phyloP scores from a whole-genome alignment of 1,284 basidiomycete species.

The Trichosporon sp. region DNA sequence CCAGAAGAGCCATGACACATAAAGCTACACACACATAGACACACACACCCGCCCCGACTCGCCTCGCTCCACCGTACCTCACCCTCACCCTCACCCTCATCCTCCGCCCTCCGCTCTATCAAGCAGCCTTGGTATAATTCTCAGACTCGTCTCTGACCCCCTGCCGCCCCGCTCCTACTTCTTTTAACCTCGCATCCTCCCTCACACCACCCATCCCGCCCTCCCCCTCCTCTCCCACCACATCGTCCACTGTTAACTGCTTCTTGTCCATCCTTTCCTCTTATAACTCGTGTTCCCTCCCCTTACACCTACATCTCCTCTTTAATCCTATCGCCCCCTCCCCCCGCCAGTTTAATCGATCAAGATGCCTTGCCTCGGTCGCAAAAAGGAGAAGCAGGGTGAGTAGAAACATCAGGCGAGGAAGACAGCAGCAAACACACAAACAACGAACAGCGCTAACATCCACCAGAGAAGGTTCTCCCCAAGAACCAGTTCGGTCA shows the following conservation, averaged over 20 bases:
- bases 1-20: not conserved
- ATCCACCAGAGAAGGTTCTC: not conserved
- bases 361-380: not conserved
- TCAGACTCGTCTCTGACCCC: not conserved
- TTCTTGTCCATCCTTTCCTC: not conserved
- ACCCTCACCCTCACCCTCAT: not conserved
- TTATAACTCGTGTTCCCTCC: not conserved
- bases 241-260: not conserved
- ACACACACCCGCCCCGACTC: not conserved
- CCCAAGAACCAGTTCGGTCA: constrained; percentile 8
- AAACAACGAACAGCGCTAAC: not conserved
- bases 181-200: constrained; percentile 1
- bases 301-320: not conserved
- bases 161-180: not conserved
- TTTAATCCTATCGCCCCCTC: not conserved
- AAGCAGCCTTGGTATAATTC: constrained; percentile 2
- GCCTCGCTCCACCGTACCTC: not conserved
- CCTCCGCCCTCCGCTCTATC: not conserved
- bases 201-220: not conserved
- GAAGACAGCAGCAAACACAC: not conserved
- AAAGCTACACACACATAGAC: not conserved
- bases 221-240: not conserved
- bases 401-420: not conserved
- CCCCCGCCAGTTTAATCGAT: not conserved
- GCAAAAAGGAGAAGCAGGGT: not conserved